Evolutionary conservation across 768 basidiomycete genomes (phyloP).

Genomic region (Suillus plorans): DNA sequence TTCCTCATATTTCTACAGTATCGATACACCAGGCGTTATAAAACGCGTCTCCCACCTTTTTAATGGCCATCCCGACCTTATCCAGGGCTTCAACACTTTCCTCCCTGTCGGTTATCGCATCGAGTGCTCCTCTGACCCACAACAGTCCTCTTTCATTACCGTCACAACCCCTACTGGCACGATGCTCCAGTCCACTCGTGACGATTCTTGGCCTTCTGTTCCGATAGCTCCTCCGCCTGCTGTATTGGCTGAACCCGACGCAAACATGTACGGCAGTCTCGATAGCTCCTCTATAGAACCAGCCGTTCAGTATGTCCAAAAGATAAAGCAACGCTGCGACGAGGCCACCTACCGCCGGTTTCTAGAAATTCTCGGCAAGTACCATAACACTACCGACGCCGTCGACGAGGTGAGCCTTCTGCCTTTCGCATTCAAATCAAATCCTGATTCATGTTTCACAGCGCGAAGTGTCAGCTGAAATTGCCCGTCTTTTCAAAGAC

Average conservation of each 20-base stretch:
- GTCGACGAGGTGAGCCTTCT: slow-evolving; percentile 52
- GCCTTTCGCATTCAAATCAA: slow-evolving; percentile 7
- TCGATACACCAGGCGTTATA: slow-evolving; percentile 98
- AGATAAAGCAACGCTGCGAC: slow-evolving; percentile 93
- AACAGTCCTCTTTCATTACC: slow-evolving; percentile 66
- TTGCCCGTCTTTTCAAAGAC: slow-evolving; percentile 71
- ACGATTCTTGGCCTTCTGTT: slow-evolving; percentile 41
- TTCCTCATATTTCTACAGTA: slow-evolving; percentile 47
- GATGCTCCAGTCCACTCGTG: slow-evolving; percentile 52
- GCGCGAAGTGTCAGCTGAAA: slow-evolving; percentile 69
- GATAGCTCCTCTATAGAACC: slow-evolving; percentile 59
- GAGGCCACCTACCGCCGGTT: slow-evolving; percentile 84
- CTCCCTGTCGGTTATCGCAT: slow-evolving; percentile 93
- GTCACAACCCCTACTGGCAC: slow-evolving; percentile 77
- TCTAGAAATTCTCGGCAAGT: slow-evolving; percentile 68
- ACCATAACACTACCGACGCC: slow-evolving; percentile 58
- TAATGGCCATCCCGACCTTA: slow-evolving; percentile 83
- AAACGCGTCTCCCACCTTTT: slow-evolving; percentile 93
- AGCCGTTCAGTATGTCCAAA: slow-evolving; percentile 94
- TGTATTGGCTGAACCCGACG: slow-evolving; percentile 15
- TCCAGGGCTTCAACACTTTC: slow-evolving; percentile 98
- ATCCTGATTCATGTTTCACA: slow-evolving; percentile 23
- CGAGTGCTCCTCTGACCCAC: slow-evolving; percentile 68
- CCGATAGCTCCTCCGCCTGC: slow-evolving; percentile 14
- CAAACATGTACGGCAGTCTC: slow-evolving; percentile 27